Conservation (phyloP, 2,329 filamentous ascomycete species). For the Fusarium paranaense region DNA sequence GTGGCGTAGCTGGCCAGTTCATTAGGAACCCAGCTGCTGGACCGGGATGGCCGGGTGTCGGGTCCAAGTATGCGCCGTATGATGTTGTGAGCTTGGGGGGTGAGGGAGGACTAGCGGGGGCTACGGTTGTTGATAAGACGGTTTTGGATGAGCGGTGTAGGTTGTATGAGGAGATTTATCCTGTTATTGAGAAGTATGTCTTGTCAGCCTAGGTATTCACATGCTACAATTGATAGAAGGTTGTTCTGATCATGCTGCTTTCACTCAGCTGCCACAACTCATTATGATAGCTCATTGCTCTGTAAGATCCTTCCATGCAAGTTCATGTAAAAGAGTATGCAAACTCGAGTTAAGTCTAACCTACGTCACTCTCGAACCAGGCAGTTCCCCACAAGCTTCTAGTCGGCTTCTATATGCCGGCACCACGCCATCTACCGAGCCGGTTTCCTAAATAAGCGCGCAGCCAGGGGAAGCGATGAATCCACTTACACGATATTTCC, state of each 20-base stretch:
- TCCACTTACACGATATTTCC: not conserved
- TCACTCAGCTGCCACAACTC: not conserved
- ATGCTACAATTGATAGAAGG: not conserved
- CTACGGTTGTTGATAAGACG: constrained; percentile 28
- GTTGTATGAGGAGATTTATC: constrained; percentile 32
- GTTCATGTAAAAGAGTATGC: not conserved
- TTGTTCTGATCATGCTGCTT: not conserved
- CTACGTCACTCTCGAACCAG: not conserved
- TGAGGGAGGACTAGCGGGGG: constrained; percentile 5
- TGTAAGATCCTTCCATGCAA: not conserved
- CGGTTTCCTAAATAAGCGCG: constrained; percentile 14
- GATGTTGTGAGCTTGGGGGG: constrained; percentile 41
- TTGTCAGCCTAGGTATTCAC: not conserved
- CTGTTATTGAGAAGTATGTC: constrained; percentile 26
- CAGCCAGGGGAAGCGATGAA: not conserved
- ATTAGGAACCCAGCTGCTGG: constrained; percentile 38
- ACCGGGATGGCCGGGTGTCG: constrained; percentile 42
- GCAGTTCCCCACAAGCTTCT: constrained; percentile 2
- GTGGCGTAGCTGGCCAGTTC: constrained; percentile 40
- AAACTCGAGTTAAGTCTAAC: not conserved
- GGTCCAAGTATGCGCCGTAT: constrained; percentile 31
- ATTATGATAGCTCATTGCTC: not conserved
- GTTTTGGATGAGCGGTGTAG: constrained; percentile 35
- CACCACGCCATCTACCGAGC: not conserved
- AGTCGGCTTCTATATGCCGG: constrained; percentile 6